A percentile compares a stretch with the other conserved stretches of the same genome.
Conservation (phyloP, 306 rosid genomes). For the Hippophae tibetana region DNA sequence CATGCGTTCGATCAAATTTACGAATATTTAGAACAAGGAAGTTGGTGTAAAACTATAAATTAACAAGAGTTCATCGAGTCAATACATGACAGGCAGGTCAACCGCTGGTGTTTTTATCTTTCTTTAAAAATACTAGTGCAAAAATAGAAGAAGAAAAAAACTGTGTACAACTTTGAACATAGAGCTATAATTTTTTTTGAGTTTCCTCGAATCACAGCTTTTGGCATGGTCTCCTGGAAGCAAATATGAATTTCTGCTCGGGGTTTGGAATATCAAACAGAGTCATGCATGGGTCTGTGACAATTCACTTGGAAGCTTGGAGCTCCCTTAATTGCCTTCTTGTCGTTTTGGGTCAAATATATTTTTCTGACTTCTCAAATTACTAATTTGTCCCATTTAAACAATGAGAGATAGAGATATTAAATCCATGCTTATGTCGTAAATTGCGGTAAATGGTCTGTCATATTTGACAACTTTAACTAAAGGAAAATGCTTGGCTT, state of each 20-base stretch:
- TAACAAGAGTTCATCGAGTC: constrained; percentile 20
- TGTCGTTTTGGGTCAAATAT: constrained; percentile 9
- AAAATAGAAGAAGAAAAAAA: no score
- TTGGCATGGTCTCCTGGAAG: constrained; percentile 13
- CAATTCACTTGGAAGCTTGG: constrained; percentile 2
- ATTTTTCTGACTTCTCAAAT: background rate
- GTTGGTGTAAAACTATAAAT: constrained; percentile 6
- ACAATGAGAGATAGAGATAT: background rate
- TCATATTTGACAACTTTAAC: no score
- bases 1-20: no score
- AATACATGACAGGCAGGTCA: constrained; percentile 28
- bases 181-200: constrained; percentile 5
- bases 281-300: constrained; percentile 16
- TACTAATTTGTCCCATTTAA: background rate
- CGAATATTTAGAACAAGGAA: no score
- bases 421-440: background rate
- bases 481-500: no score
- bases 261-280: constrained; percentile 23
- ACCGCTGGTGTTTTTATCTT: background rate
- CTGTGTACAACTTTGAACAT: constrained; percentile 13
- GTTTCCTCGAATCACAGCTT: constrained; percentile 13
- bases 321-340: constrained; percentile 2
- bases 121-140: background rate
- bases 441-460: background rate
- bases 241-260: constrained; percentile 25